These are phyloP conservation scores for Venturiaceae sp. DNA, from an alignment of 2,329 filamentous ascomycete genomes.

Conservation along the genomic window DNA sequence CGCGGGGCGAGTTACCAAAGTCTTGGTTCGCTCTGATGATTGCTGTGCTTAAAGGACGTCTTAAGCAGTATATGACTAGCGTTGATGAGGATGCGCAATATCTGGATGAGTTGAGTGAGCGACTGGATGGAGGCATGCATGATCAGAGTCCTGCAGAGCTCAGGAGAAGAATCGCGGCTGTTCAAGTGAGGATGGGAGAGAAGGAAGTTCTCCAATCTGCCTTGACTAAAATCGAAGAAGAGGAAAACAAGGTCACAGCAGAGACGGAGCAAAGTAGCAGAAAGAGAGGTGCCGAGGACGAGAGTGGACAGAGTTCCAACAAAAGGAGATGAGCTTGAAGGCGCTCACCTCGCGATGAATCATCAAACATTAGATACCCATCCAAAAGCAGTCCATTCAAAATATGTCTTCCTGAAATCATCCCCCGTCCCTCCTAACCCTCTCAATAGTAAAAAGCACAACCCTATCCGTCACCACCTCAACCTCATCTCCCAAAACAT, in stretches of 20 bases:
- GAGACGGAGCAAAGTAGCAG: background rate
- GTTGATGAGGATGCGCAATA: conserved; percentile 40
- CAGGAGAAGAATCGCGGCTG: conserved; percentile 44
- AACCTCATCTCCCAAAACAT: conserved; percentile 30
- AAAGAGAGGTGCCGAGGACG: background rate
- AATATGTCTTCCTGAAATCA: too few relatives aligned
- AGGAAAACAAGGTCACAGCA: background rate
- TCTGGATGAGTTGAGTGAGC: conserved; percentile 10
- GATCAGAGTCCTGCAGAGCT: conserved; percentile 53
- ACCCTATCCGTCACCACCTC: conserved; percentile 28
- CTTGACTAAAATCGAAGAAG: conserved; percentile 19
- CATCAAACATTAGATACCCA: background rate
- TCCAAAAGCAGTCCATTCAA: background rate
- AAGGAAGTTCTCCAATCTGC: conserved; percentile 55
- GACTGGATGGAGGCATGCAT: conserved; percentile 44
- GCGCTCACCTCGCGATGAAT: background rate
- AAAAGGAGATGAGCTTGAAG: background rate
- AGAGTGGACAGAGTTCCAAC: background rate
- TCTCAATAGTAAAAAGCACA: conserved; percentile 39
- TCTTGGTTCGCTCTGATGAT: conserved; percentile 29
- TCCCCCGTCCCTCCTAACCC: background rate
- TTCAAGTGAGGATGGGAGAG: conserved; percentile 61
- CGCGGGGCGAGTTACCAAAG: conserved; percentile 29
- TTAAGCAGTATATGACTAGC: conserved; percentile 42
- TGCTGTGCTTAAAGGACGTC: conserved; percentile 27